These are phyloP conservation scores for Aspergillus costaricaensis DNA, from an alignment of 2,329 filamentous ascomycete species.

Conservation along the genomic window DNA sequence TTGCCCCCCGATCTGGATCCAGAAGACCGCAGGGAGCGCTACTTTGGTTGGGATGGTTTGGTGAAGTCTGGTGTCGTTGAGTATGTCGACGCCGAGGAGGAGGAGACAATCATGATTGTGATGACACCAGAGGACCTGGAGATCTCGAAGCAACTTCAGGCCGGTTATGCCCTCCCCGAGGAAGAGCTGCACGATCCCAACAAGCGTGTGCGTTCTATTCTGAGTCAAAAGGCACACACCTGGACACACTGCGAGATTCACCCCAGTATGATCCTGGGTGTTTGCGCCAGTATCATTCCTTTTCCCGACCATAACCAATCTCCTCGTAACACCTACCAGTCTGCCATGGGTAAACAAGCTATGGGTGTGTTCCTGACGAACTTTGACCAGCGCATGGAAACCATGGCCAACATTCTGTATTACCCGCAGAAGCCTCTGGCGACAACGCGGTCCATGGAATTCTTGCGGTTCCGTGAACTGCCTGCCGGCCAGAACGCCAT, in stretches of 20 bases:
- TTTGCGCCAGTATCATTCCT: conserved; percentile 98
- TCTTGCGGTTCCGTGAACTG: conserved; percentile 94
- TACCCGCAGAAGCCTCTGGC: conserved; percentile 97
- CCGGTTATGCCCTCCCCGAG: conserved; percentile 60
- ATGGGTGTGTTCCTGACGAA: conserved; percentile 99
- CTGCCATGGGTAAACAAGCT: conserved; percentile 99
- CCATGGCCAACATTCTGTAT: conserved; percentile 98
- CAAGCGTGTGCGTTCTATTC: conserved; percentile 80
- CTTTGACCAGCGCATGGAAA: conserved; percentile 96
- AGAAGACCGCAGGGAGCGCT: conserved; percentile 59
- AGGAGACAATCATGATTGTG: conserved; percentile 98
- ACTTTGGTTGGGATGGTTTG: conserved; percentile 86
- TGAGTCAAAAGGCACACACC: conserved; percentile 83
- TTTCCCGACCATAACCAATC: conserved; percentile 99
- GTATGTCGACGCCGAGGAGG: conserved; percentile 96
- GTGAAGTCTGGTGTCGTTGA: conserved; percentile 85
- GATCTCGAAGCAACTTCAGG: conserved; percentile 69
- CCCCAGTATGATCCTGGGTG: conserved; percentile 97
- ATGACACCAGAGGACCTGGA: conserved; percentile 98
- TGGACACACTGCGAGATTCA: conserved; percentile 99
- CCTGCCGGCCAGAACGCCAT: conserved; percentile 98
- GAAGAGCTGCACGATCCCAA: conserved; percentile 74
- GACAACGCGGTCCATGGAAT: conserved; percentile 97
- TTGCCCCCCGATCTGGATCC: conserved; percentile 62
- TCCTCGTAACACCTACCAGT: conserved; percentile 98